Base-by-base conservation (phyloP, 164 flowering plant species). In the Saururus chinensis region DNA sequence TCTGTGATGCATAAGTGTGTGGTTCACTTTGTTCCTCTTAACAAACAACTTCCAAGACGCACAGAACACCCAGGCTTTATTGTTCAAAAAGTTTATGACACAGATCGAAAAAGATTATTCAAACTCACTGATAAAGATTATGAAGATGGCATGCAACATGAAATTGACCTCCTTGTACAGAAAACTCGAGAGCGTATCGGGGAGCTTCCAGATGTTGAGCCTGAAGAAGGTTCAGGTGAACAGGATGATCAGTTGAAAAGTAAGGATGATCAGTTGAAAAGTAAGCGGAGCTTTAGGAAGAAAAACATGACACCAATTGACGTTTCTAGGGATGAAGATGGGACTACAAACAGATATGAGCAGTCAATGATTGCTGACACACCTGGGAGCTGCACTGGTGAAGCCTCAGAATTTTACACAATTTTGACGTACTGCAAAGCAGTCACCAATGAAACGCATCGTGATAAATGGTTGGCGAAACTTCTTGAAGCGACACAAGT, bases 1-100 rank as follows among this genome's bases (percentile, higher is more conserved):
- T 86, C 95, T 66, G 97, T 93, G 40, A 86, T 90, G 97, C 98
- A 93, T 78, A 93, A 81, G 73, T 93, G 98, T 72, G 89, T 88
- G 64, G 96, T 86, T 67, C 96, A 93, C 75, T 93, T 93, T 78
- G 84, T 93, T 45, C 97, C 98, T 16, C 65, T 74, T 62, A 48
- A 86, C 70, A 93, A 93, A 79, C 89, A 88, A 66, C 76, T 88
- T 62, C 98, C 98, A 14, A 68, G 23, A 40, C 90, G 96, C 23
- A 75, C 82, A 73, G 73, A 80, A 69, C 78, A 85, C 72, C 98
- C 98, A 35, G 98, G 98, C 20, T 93, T 93, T 66, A 88, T 93
- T 60, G 96, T 93, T 51, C 97, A 85, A 64, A 90, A 79, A 69
- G 96, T 93, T 12, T 93, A 93, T 74, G 97, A 88, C 66, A 87